These are phyloP conservation scores for Scheffersomyces illinoinensis DNA, from an alignment of 1,139 yeast genomes.

Conservation along the genomic window DNA sequence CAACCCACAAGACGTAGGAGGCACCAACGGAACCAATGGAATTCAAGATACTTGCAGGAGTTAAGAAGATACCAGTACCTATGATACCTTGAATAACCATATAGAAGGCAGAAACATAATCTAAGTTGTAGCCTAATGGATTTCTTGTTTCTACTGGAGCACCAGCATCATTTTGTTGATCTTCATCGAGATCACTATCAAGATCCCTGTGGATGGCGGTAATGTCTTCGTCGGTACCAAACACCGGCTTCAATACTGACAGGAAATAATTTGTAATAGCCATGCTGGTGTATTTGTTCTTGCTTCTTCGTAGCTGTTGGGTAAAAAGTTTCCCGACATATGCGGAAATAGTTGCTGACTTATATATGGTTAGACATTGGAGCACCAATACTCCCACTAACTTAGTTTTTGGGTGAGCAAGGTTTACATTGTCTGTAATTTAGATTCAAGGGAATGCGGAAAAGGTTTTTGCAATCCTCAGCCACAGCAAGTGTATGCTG, in stretches of 20 bases:
- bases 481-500: neutral
- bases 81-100: constrained; percentile 41
- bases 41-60: constrained; percentile 36
- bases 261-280: neutral
- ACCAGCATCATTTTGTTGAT: constrained; percentile 24
- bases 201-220: constrained; percentile 1
- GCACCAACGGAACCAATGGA: constrained; percentile 45
- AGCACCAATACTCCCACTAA: neutral
- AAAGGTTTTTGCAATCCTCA: neutral
- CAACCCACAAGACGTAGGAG: constrained; percentile 42
- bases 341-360: neutral
- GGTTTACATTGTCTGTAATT: too few species aligned
- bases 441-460: neutral
- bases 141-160: constrained; percentile 40
- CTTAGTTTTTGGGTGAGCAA: too few species aligned
- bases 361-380: neutral
- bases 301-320: neutral
- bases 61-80: constrained; percentile 49
- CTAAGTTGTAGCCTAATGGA: constrained; percentile 40
- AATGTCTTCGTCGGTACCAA: constrained; percentile 8
- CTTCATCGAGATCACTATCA: constrained; percentile 2
- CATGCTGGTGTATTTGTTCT: neutral
- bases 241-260: constrained; percentile 3
- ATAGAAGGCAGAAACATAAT: constrained; percentile 31
- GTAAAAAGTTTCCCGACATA: neutral